These are phyloP conservation scores for Neoboletus magnificus DNA, from an alignment of 768 basidiomycete species.

Conservation along the genomic window DNA sequence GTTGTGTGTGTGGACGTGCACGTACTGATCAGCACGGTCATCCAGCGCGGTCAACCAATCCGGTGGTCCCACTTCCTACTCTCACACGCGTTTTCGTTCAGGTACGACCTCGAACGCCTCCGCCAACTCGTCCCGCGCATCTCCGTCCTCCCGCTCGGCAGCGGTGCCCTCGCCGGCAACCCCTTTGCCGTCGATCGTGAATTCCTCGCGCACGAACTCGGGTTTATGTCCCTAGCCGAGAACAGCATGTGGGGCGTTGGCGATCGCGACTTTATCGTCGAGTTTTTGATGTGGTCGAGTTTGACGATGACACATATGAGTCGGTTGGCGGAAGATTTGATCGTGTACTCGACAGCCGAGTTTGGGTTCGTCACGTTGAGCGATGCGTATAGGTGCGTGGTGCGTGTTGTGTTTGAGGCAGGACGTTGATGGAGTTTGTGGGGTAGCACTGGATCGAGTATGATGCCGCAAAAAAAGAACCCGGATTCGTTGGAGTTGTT, in stretches of 20 bases:
- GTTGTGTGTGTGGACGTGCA: not conserved
- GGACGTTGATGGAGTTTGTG: not conserved
- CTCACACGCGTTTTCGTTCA: conserved; percentile 92
- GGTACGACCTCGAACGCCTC: conserved; percentile 83
- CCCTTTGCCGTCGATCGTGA: conserved; percentile 93
- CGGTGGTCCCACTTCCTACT: conserved; percentile 97
- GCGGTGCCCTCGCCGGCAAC: conserved; percentile 94
- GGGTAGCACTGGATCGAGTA: conserved; percentile 91
- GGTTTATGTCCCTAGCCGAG: conserved; percentile 84
- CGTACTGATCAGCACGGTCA: not conserved
- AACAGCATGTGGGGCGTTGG: conserved; percentile 97
- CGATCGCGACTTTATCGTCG: conserved; percentile 95
- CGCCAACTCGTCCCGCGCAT: conserved; percentile 83
- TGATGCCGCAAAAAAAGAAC: conserved; percentile 99
- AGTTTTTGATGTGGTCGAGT: conserved; percentile 96
- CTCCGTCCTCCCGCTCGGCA: conserved; percentile 90
- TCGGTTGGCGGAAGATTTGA: conserved; percentile 92
- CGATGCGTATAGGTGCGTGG: conserved; percentile 88
- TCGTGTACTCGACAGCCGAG: conserved; percentile 95
- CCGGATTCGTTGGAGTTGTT: conserved; percentile 94
- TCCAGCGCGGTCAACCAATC: conserved; percentile 93
- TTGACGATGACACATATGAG: conserved; percentile 92
- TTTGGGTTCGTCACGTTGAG: conserved; percentile 96
- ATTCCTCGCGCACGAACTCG: conserved; percentile 86
- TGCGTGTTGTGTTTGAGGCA: not conserved